Evolutionary conservation across 768 basidiomycete species (phyloP), one percentile per base, ranked within the genome.

Genomic region (Calocybe indica): DNA sequence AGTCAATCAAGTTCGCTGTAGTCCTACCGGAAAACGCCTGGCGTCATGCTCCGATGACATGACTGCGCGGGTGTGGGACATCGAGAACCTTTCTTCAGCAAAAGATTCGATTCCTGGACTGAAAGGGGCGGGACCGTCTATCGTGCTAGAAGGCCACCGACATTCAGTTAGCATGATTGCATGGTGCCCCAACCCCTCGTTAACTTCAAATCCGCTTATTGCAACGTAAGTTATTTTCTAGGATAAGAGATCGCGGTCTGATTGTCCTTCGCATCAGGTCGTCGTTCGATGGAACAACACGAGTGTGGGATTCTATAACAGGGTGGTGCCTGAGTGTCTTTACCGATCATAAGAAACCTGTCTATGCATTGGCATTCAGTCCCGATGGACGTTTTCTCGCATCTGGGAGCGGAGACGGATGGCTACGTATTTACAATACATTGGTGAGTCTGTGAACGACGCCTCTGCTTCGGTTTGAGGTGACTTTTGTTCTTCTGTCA

Each of bases 21-120:
- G 85, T 51, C 68, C 77, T 11, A 67, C 75, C n/a, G 68, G 76
- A 34, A 87, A 83, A 30, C 75, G 77, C 37, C 59, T 92, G 38
- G 88, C 87, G 9, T 86, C 88, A 5, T 89, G 87, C 61, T 88
- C 90, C 1, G 90, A 92, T 57, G 90, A 92, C 53, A 69, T 69
- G 52, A 88, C 87, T 0, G 83, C 85, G 13, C 80, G 85, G 34
- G 75, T 92, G 55, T 92, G 88, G 88, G 74, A 78, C 46, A 65
- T 87, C 42, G 77, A 77, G 45, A 71, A 73, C 43, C 54, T 79
- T 14, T 61, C 64, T 7, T 53, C 58, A 35, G 56, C 65, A 7
- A 52, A 56, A 22, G 72, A 76, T 31, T 56, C 59, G 43, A 73
- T 75, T 46, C 74, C 72, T 6, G 76, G 72, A 5, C 52, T 75